phyloP scores from a whole-genome alignment of 805 yeast genomes.

The Metschnikowia aberdeeniae region DNA sequence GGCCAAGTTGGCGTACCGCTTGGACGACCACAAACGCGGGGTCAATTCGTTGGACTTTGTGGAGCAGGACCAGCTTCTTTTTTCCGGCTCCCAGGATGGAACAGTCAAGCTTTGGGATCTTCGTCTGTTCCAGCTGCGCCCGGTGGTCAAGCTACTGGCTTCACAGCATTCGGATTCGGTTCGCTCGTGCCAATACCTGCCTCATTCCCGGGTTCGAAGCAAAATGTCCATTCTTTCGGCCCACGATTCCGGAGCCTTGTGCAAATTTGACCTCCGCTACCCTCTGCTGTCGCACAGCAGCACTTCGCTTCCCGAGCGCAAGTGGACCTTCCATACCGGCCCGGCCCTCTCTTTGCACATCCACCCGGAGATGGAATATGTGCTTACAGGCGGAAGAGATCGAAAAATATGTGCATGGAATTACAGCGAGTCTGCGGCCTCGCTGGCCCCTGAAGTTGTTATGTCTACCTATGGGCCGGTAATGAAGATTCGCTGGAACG shows the following conservation, averaged over 20 bases:
- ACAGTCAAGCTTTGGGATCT: slow-evolving; percentile 74
- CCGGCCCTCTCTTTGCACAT: slow-evolving; percentile 87
- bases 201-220: slow-evolving; percentile 43
- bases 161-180: slow-evolving; percentile 69
- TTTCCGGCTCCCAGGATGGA: slow-evolving; percentile 76
- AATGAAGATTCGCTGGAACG: slow-evolving; percentile 66
- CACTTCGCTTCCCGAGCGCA: slow-evolving; percentile 54
- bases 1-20: slow-evolving; percentile 24
- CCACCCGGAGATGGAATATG: slow-evolving; percentile 78
- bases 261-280: slow-evolving; percentile 76
- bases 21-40: slow-evolving; percentile 40
- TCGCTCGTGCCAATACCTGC: slow-evolving; percentile 50
- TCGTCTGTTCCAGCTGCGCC: slow-evolving; percentile 43
- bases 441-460: slow-evolving; percentile 58
- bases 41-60: slow-evolving; percentile 40
- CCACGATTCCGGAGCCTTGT: slow-evolving; percentile 85
- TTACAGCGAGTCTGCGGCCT: slow-evolving; percentile 27
- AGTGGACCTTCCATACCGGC: slow-evolving; percentile 84
- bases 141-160: slow-evolving; percentile 44
- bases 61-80: slow-evolving; percentile 21
- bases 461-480: slow-evolving; percentile 76
- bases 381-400: slow-evolving; percentile 92
- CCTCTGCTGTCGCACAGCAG: slow-evolving; percentile 22
- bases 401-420: slow-evolving; percentile 76
- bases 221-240: slow-evolving; percentile 59